Conservation (phyloP, 2,329 filamentous ascomycete genomes). For the Aspergillus pseudoglaucus region DNA sequence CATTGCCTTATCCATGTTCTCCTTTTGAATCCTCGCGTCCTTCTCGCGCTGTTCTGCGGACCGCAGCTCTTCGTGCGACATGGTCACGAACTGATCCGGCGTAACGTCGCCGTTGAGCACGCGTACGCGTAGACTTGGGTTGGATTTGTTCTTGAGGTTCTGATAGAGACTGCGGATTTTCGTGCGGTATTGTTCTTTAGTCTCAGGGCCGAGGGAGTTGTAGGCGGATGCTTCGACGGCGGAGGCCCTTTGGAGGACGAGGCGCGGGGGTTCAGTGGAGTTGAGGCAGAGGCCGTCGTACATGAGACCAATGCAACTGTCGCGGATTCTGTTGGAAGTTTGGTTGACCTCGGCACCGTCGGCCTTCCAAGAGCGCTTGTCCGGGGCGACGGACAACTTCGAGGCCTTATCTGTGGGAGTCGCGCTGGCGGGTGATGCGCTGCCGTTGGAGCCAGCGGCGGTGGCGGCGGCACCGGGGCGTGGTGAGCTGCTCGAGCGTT, state of each 20-base stretch:
- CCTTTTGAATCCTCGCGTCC: constrained; percentile 70
- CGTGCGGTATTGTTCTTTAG: constrained; percentile 65
- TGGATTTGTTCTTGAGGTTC: constrained; percentile 90
- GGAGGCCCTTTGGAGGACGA: constrained; percentile 60
- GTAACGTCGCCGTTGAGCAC: constrained; percentile 70
- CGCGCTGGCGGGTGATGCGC: constrained; percentile 46
- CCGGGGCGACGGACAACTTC: constrained; percentile 54
- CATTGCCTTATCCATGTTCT: constrained; percentile 97
- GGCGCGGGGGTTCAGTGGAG: constrained; percentile 52
- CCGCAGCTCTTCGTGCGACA: constrained; percentile 88
- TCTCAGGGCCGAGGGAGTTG: constrained; percentile 62
- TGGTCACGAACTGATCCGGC: constrained; percentile 68
- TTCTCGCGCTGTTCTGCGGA: constrained; percentile 71
- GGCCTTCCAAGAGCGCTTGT: constrained; percentile 74
- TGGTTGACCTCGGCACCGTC: constrained; percentile 73
- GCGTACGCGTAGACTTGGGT: constrained; percentile 66
- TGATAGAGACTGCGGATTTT: constrained; percentile 91
- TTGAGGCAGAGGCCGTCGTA: constrained; percentile 86
- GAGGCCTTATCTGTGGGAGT: constrained; percentile 44
- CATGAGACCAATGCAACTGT: constrained; percentile 82
- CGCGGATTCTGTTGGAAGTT: constrained; percentile 66
- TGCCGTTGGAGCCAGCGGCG: constrained; percentile 43
- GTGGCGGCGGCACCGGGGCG: constrained; percentile 47
- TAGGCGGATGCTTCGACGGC: constrained; percentile 74
- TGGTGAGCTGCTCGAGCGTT: constrained; percentile 34